These are phyloP conservation scores for Aspergillus coremiiformis DNA, from an alignment of 495 filamentous ascomycete genomes.

Conservation along the genomic window DNA sequence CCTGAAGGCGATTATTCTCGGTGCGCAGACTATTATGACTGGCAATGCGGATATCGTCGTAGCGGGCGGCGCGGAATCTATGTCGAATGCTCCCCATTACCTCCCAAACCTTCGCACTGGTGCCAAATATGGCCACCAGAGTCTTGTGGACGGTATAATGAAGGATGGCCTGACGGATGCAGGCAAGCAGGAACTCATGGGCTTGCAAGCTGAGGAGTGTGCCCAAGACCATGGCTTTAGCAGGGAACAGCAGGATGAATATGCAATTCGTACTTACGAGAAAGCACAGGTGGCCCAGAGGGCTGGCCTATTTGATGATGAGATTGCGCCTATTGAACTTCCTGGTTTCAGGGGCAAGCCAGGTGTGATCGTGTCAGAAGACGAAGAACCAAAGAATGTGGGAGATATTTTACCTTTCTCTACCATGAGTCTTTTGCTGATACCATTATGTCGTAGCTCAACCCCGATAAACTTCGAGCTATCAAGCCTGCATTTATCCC, in stretches of 20 bases:
- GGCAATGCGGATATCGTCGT: slow-evolving; percentile 86
- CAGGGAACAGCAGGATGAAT: slow-evolving; percentile 81
- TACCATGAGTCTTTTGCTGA: not conserved
- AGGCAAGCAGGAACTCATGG: slow-evolving; percentile 88
- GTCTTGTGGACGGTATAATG: slow-evolving; percentile 79
- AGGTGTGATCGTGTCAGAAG: slow-evolving; percentile 65
- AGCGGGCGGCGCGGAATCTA: slow-evolving; percentile 90
- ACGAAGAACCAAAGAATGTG: slow-evolving; percentile 93
- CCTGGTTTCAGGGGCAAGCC: slow-evolving; percentile 86
- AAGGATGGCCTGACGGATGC: slow-evolving; percentile 90
- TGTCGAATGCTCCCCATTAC: slow-evolving; percentile 98
- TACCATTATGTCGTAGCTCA: slow-evolving; percentile 50
- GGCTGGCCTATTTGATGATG: slow-evolving; percentile 66
- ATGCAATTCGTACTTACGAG: slow-evolving; percentile 86
- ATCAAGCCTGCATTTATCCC: slow-evolving; percentile 84
- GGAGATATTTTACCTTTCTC: slow-evolving; percentile 12
- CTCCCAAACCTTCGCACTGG: slow-evolving; percentile 74
- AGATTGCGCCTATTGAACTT: slow-evolving; percentile 88
- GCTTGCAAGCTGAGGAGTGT: slow-evolving; percentile 85
- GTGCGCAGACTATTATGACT: slow-evolving; percentile 92
- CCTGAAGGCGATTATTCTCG: slow-evolving; percentile 89
- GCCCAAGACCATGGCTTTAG: slow-evolving; percentile 72
- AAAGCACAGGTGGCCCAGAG: slow-evolving; percentile 81
- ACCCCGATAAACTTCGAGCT: slow-evolving; percentile 77
- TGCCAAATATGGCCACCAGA: slow-evolving; percentile 83